phyloP scores from a whole-genome alignment of 225 moss, liverwort and hornwort genomes.

The Antitrichia curtipendula region DNA sequence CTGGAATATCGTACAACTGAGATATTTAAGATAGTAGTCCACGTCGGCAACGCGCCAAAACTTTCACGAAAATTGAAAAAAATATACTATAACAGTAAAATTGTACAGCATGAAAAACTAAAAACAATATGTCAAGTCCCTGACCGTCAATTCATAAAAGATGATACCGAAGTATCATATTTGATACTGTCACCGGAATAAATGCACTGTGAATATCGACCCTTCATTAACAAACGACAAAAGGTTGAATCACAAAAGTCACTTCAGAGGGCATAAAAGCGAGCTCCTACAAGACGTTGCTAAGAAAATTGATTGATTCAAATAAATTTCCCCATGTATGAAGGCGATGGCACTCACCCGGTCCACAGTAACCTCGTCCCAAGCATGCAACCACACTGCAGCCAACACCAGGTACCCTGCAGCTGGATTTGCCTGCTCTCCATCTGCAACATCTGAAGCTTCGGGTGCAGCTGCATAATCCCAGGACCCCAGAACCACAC shows the following conservation, averaged over 20 bases:
- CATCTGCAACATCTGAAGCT: slow-evolving; percentile 28
- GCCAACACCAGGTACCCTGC: slow-evolving; percentile 78
- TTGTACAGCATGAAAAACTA: neutral
- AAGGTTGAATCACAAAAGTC: neutral
- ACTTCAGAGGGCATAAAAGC: neutral
- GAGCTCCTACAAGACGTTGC: neutral
- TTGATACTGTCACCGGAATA: neutral
- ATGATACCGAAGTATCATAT: neutral
- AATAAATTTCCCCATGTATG: neutral
- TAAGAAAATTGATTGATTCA: neutral
- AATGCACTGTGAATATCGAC: neutral
- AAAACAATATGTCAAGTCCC: neutral
- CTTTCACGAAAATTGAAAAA: neutral
- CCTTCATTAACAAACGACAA: neutral
- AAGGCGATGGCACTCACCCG: slow-evolving; percentile 30
- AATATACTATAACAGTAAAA: neutral
- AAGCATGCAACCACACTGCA: slow-evolving; percentile 80
- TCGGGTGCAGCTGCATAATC: slow-evolving; percentile 51
- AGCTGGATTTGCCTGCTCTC: slow-evolving; percentile 25
- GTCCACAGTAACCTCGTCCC: slow-evolving; percentile 81
- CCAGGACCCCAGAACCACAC: slow-evolving; percentile 84
- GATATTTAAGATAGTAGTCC: neutral
- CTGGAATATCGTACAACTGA: neutral
- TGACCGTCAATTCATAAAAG: neutral
- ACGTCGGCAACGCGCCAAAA: neutral